Evolutionary conservation across 805 yeast genomes (phyloP), one percentile per base, ranked within the genome.

Genomic region (Starmerella bombi): DNA sequence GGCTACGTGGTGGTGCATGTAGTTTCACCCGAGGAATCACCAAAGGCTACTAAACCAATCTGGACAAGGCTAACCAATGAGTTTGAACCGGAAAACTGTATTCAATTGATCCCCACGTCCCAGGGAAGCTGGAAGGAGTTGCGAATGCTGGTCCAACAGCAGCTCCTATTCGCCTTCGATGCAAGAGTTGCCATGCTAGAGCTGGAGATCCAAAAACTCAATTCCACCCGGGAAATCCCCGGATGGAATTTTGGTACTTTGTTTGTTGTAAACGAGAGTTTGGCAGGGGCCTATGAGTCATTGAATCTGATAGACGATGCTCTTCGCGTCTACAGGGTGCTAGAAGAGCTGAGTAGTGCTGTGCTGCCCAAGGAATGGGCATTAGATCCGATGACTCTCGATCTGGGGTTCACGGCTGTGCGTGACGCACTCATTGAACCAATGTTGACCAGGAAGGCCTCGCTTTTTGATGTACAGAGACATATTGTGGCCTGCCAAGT

Each of bases 231-330:
- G 34, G 48, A 51, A 37, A 48, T 62, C 12, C 57, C 61, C 7
- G 70, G 71, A 21, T 65, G 70, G 69, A 67, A 67, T 42, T 65
- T 64, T 49, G 67, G 69, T 4, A 54, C 62, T 6, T 58, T 61
- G 25, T 67, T 71, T 37, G 61, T 63, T 14, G 57, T 64, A 46
- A 67, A 69, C 44, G 72, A 75, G 40, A 66, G 69, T 5, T 55
- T 75, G 32, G 78, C 77, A 0, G 57, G 66, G 25, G 62, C 73
- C 3, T 66, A 72, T 41, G 70, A 69, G 40, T 70, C 70, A 34
- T 64, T 82, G 61, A 67, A 69, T 20, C 66, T 80, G 19, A 58
- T 64, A 20, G 79, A 77, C 21, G 86, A 80, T 38, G 68, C 88
- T 0, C 54, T 77, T 27, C 59, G 55, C 3, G 66, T 70, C 18